Evolutionary conservation across 148 eudicot genomes (phyloP).

Genomic region (Spergularia bocconei): DNA sequence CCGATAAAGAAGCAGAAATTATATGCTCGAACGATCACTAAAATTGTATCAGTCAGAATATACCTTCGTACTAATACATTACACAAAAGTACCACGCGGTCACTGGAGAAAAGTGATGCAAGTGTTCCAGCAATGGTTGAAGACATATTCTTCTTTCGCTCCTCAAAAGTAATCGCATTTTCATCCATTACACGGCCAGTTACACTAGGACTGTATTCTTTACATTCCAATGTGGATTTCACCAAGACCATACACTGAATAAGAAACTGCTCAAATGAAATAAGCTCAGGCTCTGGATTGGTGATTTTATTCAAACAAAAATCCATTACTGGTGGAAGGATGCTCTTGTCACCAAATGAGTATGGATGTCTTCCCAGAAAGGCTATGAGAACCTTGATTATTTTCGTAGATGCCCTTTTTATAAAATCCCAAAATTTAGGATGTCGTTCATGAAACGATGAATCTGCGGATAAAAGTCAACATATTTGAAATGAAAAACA

Average conservation of each 20-base stretch:
- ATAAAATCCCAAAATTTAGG: conserved; percentile 73
- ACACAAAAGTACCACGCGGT: conserved; percentile 80
- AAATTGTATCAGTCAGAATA: background rate
- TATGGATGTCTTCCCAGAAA: conserved; percentile 90
- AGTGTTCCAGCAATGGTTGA: conserved; percentile 60
- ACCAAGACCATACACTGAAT: conserved; percentile 89
- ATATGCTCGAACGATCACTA: background rate
- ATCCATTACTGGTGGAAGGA: conserved; percentile 71
- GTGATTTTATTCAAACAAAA: conserved; percentile 84
- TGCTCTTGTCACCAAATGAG: conserved; percentile 88
- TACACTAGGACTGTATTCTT: conserved; percentile 79
- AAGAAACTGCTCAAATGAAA: conserved; percentile 73
- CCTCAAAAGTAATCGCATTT: conserved; percentile 60
- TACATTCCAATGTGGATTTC: conserved; percentile 86
- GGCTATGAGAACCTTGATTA: conserved; percentile 80
- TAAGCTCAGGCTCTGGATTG: conserved; percentile 67
- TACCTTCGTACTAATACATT: conserved; percentile 87
- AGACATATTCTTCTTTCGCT: conserved; percentile 72
- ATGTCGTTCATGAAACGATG: conserved; percentile 62
- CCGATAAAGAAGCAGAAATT: background rate
- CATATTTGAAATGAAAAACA: background rate
- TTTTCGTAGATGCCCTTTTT: conserved; percentile 70
- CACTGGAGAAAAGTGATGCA: conserved; percentile 71
- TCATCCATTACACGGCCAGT: conserved; percentile 91
- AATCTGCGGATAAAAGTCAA: conserved; percentile 53